Evolutionary conservation across 306 rosid species (phyloP), one percentile per base, ranked within the genome.

Genomic region (Citrullus mucosospermus): DNA sequence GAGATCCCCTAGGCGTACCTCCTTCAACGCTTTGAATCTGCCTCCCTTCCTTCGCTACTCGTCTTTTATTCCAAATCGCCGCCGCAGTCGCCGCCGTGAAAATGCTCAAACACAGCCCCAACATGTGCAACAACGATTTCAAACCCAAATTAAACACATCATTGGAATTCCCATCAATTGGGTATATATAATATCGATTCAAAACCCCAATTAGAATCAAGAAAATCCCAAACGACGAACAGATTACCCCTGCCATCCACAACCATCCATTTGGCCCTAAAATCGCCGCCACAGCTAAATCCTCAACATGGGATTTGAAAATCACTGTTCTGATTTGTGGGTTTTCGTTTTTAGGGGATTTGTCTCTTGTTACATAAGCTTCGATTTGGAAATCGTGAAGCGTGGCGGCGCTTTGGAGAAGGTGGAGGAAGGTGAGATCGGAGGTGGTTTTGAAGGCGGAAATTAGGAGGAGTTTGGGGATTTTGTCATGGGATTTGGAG

Each of bases 191-290:
- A 75, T 54, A 92, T 70, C 81, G 75, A 32, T 77, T 85, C 34
- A 89, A 78, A 32, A 83, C 14, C 9, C 86, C 91, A 17, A 88
- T 82, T 51, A 89, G 16, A 76, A 84, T 48, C 22, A 92, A 91
- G 81, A 83, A 89, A 14, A 88, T 55, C 15, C 84, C 50, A 76
- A 89, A 92, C 2, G 96, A 92, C 18, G 88, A 90, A 6, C 86
- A 77, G 36, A 92, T 88, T 39, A 90, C 78, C 9, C 86, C 86
- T 8, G 85, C 89, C 6, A 89, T 89, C 91, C 97, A 90, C 17
- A 90, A 83, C 97, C 97, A 92, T 20, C 67, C 78, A 10, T 84
- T 83, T 20, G 85, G 88, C 11, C 93, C 97, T 66, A 92, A 60
- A 16, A 84, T 76, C 34, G 86, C 79, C 12, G 85, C 83, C n/a